phyloP scores from a whole-genome alignment of 352 stramenopile species.

The Phytophthora sp. region DNA sequence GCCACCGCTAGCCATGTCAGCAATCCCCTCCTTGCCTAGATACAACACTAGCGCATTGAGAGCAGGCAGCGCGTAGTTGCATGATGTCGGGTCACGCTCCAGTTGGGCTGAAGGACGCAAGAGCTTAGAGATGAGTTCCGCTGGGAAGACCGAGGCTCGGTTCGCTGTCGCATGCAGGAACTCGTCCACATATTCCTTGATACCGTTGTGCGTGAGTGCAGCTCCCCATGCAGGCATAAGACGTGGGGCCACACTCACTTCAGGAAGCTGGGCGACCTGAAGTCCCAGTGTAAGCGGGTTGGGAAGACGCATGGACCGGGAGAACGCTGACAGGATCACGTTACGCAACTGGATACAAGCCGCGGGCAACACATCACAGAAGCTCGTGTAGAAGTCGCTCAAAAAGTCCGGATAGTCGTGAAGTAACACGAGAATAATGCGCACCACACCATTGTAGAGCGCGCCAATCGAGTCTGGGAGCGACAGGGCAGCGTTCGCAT shows the following conservation, averaged over 20 bases:
- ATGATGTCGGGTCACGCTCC: conserved; percentile 69
- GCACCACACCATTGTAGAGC: conserved; percentile 98
- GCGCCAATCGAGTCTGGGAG: conserved; percentile 92
- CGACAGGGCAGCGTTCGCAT: conserved; percentile 74
- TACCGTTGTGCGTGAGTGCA: conserved; percentile 89
- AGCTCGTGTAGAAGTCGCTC: conserved; percentile 97
- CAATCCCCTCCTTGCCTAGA: conserved; percentile 85
- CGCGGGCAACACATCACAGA: conserved; percentile 98
- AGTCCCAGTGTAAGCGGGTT: conserved; percentile 98
- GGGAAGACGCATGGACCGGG: conserved; percentile 96
- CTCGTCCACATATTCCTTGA: conserved; percentile 96
- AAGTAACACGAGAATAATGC: conserved; percentile 97
- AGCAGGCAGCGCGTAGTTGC: conserved; percentile 93
- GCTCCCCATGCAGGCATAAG: conserved; percentile 95
- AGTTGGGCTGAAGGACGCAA: conserved; percentile 63
- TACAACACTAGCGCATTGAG: conserved; percentile 92
- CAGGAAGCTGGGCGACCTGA: conserved; percentile 97
- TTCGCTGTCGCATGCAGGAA: conserved; percentile 93
- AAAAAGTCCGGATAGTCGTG: conserved; percentile 99
- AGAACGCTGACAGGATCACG: conserved; percentile 97
- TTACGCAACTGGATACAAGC: conserved; percentile 98
- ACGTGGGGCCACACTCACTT: conserved; percentile 94
- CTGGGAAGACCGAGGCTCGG: conserved; percentile 88
- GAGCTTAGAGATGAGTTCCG: conserved; percentile 80
- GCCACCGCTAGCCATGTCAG: conserved; percentile 68